Percentiles rank a stretch among this genome's conserved stretches.
Conservation (phyloP, 2,329 filamentous ascomycete species). For the Cladophialophora carrionii region DNA sequence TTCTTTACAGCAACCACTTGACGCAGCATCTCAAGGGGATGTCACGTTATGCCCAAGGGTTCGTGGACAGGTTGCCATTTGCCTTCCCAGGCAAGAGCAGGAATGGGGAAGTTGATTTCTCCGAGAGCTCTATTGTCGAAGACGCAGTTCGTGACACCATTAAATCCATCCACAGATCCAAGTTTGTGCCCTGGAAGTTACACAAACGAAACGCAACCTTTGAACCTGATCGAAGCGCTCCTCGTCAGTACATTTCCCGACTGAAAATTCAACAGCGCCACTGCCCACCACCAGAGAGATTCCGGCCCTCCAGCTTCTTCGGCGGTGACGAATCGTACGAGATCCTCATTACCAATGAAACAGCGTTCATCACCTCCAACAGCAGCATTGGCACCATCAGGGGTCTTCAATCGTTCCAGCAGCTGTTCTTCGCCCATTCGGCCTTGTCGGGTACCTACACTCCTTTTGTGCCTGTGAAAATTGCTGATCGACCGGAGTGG, state of each 20-base stretch:
- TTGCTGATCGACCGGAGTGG: constrained; percentile 75
- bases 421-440: constrained; percentile 42
- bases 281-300: constrained; percentile 22
- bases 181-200: constrained; percentile 43
- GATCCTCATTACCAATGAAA: constrained; percentile 35
- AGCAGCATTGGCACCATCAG: constrained; percentile 39
- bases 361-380: constrained; percentile 37
- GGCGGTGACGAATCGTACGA: constrained; percentile 40
- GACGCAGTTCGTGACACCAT: constrained; percentile 36
- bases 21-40: constrained; percentile 5
- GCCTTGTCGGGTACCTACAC: constrained; percentile 61
- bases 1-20: background rate
- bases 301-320: constrained; percentile 31
- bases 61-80: constrained; percentile 19
- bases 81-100: constrained; percentile 4
- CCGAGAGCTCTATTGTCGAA: constrained; percentile 35
- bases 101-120: constrained; percentile 5
- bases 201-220: constrained; percentile 38
- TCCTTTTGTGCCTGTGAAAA: constrained; percentile 68
- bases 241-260: constrained; percentile 31
- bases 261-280: constrained; percentile 36
- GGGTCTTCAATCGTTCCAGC: constrained; percentile 40
- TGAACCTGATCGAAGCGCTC: constrained; percentile 33
- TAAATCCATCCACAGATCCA: constrained; percentile 33
- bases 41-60: constrained; percentile 10